Evolutionary conservation across 2,329 filamentous ascomycete genomes (phyloP).

Genomic region (Paracorniculantispora psalliotae): DNA sequence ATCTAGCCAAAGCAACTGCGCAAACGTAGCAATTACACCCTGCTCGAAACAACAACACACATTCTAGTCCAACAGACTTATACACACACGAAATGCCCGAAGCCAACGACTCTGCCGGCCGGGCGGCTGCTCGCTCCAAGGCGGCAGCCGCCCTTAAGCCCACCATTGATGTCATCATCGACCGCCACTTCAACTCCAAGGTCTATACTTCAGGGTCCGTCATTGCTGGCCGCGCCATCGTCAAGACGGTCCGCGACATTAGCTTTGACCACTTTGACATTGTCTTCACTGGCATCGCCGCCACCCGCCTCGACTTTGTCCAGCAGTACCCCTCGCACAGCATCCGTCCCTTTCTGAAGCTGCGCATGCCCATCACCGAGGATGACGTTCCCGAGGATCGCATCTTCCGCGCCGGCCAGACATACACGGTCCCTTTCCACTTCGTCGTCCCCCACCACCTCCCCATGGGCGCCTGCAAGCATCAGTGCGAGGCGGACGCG

Average conservation of each 20-base stretch:
- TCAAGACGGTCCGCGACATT: conserved; percentile 41
- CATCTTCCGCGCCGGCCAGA: conserved; percentile 43
- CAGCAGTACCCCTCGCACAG: conserved; percentile 43
- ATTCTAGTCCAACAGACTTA: no score
- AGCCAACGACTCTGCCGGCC: conserved; percentile 7
- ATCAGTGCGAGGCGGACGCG: conserved; percentile 38
- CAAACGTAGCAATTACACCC: neutral
- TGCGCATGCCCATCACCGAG: conserved; percentile 48
- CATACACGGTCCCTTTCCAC: conserved; percentile 51
- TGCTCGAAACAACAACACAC: no score
- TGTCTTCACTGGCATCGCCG: conserved; percentile 45
- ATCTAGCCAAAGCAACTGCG: neutral
- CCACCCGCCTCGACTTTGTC: conserved; percentile 47
- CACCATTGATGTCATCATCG: conserved; percentile 43
- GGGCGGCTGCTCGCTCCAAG: conserved; percentile 14
- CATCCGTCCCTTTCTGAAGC: conserved; percentile 50
- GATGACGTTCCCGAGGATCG: conserved; percentile 42
- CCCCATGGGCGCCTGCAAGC: conserved; percentile 52
- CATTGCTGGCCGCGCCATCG: conserved; percentile 44
- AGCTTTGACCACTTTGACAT: conserved; percentile 50
- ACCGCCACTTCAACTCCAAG: conserved; percentile 50
- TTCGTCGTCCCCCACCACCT: conserved; percentile 56
- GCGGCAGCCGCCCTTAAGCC: conserved; percentile 14
- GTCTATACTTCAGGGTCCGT: conserved; percentile 52
- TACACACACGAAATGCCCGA: conserved; percentile 5